A percentile compares a stretch with the other conserved stretches of the same genome.
Conservation (phyloP, 2,329 filamentous ascomycete genomes). For the Clarireedia hainanense region DNA sequence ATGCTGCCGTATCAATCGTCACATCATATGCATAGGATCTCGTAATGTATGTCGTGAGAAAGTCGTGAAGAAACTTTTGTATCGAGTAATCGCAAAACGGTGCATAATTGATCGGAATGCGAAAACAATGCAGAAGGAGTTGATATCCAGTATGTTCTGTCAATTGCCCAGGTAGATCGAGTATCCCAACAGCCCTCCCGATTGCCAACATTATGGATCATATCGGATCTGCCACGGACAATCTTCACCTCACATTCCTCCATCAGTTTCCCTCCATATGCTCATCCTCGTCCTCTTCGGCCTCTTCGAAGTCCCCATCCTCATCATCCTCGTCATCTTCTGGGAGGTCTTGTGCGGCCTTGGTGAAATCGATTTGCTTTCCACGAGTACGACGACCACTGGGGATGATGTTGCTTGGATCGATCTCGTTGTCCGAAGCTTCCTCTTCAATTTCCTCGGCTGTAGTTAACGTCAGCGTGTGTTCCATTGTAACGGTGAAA, state of each 20-base stretch:
- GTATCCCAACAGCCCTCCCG: conserved; percentile 7
- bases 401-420: conserved; percentile 76
- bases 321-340: conserved; percentile 78
- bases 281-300: conserved; percentile 60
- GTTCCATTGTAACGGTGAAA: not conserved
- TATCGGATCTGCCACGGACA: conserved; percentile 8
- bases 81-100: conserved; percentile 12
- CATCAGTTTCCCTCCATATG: conserved; percentile 55
- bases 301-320: conserved; percentile 56
- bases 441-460: conserved; percentile 65
- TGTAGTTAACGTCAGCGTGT: conserved; percentile 20
- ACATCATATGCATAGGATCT: conserved; percentile 19
- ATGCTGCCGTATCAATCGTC: conserved; percentile 13
- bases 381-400: conserved; percentile 81
- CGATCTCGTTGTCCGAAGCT: conserved; percentile 84
- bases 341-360: conserved; percentile 73
- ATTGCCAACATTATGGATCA: conserved; percentile 12
- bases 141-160: conserved; percentile 13
- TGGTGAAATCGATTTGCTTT: conserved; percentile 85
- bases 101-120: not conserved
- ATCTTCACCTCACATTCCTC: not conserved
- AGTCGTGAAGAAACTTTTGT: conserved; percentile 14
- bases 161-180: conserved; percentile 7
- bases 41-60: conserved; percentile 16
- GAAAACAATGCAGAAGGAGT: conserved; percentile 8